phyloP scores from a whole-genome alignment of 371 early-diverging fungal genomes.

The Lichtheimia ramosa region DNA sequence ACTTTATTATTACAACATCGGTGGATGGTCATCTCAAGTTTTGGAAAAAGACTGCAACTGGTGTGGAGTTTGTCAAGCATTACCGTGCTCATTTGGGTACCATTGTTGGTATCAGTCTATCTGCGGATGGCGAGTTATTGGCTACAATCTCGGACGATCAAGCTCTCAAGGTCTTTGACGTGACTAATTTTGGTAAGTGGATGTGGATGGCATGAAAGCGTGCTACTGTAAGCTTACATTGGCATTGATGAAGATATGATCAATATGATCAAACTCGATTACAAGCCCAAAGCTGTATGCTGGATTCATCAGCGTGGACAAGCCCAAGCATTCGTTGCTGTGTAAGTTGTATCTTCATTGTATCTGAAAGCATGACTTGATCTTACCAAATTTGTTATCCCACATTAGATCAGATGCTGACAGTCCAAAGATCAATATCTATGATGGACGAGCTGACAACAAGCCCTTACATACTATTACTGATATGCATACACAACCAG shows the following conservation, averaged over 20 bases:
- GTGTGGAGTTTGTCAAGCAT: conserved; percentile 97
- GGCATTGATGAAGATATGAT: conserved; percentile 79
- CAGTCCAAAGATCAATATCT: conserved; percentile 70
- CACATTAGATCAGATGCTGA: conserved; percentile 72
- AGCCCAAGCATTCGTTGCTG: conserved; percentile 77
- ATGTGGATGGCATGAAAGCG: no score
- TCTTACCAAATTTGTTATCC: not conserved
- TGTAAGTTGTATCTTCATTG: conserved; percentile 46
- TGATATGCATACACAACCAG: conserved; percentile 74
- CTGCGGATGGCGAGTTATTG: conserved; percentile 78
- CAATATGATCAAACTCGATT: conserved; percentile 84
- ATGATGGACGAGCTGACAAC: conserved; percentile 76
- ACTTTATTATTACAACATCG: conserved; percentile 92
- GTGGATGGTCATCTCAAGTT: conserved; percentile 97
- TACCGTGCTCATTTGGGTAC: conserved; percentile 82
- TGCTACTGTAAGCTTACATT: no score
- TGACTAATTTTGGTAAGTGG: conserved; percentile 89
- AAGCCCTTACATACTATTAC: conserved; percentile 63
- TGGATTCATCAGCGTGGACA: conserved; percentile 88
- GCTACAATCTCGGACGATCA: conserved; percentile 87
- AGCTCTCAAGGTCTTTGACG: conserved; percentile 90
- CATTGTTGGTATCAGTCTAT: conserved; percentile 61
- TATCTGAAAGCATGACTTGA: not conserved
- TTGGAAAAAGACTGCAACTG: conserved; percentile 94
- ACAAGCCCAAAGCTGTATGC: conserved; percentile 75